Evolutionary conservation across 345 rosid species (phyloP).

Genomic region (Gossypium herbaceum): DNA sequence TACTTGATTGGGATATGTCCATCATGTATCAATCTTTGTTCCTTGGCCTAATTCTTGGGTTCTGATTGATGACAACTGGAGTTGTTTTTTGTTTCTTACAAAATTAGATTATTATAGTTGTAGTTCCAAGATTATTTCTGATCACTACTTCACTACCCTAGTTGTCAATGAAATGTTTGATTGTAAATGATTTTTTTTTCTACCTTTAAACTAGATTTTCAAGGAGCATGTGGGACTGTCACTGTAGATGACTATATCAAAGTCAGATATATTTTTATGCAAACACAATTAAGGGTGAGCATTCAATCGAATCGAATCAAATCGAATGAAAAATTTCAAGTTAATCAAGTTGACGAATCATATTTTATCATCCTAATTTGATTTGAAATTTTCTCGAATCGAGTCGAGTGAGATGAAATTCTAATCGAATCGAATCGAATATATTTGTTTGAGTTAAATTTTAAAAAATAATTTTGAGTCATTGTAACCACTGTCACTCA

Average conservation of each 20-base stretch:
- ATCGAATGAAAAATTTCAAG: too few species aligned
- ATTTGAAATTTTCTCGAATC: too few species aligned
- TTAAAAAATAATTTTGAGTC: too few species aligned
- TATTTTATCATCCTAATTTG: too few species aligned
- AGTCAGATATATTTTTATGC: background rate
- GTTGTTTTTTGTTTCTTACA: slow-evolving; percentile 18
- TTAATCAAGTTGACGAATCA: too few species aligned
- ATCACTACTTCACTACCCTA: background rate
- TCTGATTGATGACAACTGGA: slow-evolving; percentile 13
- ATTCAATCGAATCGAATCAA: too few species aligned
- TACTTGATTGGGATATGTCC: slow-evolving; percentile 8
- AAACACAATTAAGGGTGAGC: background rate
- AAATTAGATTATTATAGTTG: background rate
- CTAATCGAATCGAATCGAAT: too few species aligned
- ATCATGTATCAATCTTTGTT: slow-evolving; percentile 19
- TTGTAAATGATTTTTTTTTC: background rate
- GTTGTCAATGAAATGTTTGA: background rate
- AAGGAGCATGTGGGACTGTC: slow-evolving; percentile 11
- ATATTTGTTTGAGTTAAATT: too few species aligned
- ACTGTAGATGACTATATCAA: slow-evolving; percentile 14
- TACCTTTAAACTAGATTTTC: slow-evolving; percentile 12
- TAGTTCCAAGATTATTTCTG: background rate
- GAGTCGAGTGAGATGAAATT: too few species aligned
- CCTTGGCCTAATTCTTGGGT: slow-evolving; percentile 22
- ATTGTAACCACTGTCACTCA: too few species aligned